Percentiles rank a stretch among this genome's conserved stretches.
Evolutionary conservation across 1,284 basidiomycete genomes (phyloP).

Genomic region (Moniliella sp.): DNA sequence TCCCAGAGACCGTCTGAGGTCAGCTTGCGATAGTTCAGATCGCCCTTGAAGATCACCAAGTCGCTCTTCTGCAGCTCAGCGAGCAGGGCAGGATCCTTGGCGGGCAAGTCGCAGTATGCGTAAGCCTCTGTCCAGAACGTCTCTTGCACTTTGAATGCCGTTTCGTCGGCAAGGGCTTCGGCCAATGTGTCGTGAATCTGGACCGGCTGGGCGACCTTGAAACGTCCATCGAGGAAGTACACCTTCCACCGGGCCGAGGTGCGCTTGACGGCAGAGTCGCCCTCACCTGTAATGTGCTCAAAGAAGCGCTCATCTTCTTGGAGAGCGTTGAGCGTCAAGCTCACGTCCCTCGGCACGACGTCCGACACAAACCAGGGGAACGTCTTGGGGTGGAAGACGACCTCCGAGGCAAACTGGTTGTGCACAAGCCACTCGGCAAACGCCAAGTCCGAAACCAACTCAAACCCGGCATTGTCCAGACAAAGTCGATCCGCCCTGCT

Average conservation of each 20-base stretch:
- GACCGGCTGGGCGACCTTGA: slow-evolving; percentile 50
- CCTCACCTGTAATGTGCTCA: slow-evolving; percentile 10
- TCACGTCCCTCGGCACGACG: slow-evolving; percentile 28
- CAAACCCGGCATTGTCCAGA: slow-evolving; percentile 82
- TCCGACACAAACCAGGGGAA: slow-evolving; percentile 32
- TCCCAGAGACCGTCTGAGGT: slow-evolving; percentile 78
- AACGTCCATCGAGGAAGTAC: slow-evolving; percentile 50
- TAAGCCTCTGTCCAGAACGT: slow-evolving; percentile 25
- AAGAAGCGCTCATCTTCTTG: too few relatives aligned
- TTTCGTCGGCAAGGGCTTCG: slow-evolving; percentile 9
- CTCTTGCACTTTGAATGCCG: too few relatives aligned
- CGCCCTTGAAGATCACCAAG: slow-evolving; percentile 80
- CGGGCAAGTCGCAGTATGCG: slow-evolving; percentile 16
- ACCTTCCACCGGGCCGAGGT: slow-evolving; percentile 54
- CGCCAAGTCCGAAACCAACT: slow-evolving; percentile 81
- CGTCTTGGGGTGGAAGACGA: slow-evolving; percentile 31
- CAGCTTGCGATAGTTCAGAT: slow-evolving; percentile 41
- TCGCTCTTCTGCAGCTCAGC: slow-evolving; percentile 43
- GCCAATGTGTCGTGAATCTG: slow-evolving; percentile 45
- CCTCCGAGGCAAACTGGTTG: slow-evolving; percentile 11
- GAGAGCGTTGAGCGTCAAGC: slow-evolving; percentile 36
- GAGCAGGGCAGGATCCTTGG: slow-evolving; percentile 40
- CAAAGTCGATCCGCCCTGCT: slow-evolving; percentile 54
- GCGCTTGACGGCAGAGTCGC: slow-evolving; percentile 36
- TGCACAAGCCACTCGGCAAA: slow-evolving; percentile 58